Base-by-base conservation (phyloP, 2,329 filamentous ascomycete species). In the Talaromyces sp. region DNA sequence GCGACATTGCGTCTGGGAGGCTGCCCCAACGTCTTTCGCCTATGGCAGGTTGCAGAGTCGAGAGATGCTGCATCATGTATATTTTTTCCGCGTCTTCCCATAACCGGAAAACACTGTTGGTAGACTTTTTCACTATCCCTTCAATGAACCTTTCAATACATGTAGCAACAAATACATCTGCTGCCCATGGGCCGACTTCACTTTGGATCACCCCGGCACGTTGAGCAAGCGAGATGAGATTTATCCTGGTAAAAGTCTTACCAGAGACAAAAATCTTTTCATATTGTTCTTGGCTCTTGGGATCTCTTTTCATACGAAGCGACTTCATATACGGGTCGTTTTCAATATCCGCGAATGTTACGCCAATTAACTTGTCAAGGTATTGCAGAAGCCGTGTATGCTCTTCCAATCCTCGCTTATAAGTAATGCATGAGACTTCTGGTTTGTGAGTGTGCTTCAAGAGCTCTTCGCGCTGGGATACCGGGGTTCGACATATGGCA, bases 371-470 rank as follows among this genome's bases (percentile, higher is more conserved):
- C 1, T 65, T 38, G 0, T 69, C 61, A 3, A 90, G 70, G 5
- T 74, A 77, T 2, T 64, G 29, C 68, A 88, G 79, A 2, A 74
- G 62, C 38, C 50, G 19, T 2, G 68, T 67, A 24, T 38, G 2
- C 7, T 55, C 46, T 24, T 31, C 35, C 48, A 58, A 11, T 32
- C 61, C 52, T 41, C 55, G 50, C 7, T 60, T 58, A 63, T 71
- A 77, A 3, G 67, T 62, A 10, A 83, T 64, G 31, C 68, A 74
- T 9, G 71, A 58, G 35, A 92, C 73, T 10, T 77, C 69, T 1
- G 91, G 91, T n/a, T 79, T 83, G 65, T 91, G 87, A 2, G 89
- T 86, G 65, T 85, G 81, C 19, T 78, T 77, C n/a, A 89, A 71
- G 3, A 96, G 81, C 64, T 94, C 89, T 12, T 84, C 81, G 1